Base-by-base conservation (phyloP, 805 yeast genomes). In the Candida sithepensis region DNA sequence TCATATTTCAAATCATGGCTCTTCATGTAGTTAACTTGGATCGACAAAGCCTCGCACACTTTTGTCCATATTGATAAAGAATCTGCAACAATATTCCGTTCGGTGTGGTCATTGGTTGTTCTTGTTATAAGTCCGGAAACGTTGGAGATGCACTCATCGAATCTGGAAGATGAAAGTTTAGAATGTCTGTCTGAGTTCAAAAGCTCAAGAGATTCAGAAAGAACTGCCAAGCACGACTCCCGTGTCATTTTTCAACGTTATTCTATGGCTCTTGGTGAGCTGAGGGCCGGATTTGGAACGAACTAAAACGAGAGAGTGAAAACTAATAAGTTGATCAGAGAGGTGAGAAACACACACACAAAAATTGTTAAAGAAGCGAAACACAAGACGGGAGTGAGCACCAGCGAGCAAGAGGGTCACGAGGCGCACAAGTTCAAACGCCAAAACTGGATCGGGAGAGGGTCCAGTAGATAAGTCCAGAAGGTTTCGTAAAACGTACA, bases 61-160 rank as follows among this genome's bases (percentile, higher is more conserved):
- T 55, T 55, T 8, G 58, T 26, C 60, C 62, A 58, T 8, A 59
- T 50, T 5, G 60, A 54, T 3, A 56, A 44, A 4, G 58, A 55
- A 24, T 47, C 49, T 23, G 57, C 53, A 12, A 59, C 42, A n/a
- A 50, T 40, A 12, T 51, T 22, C 16, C 61, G 42, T 30, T 56
- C 54, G 1, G 22, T 33, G 7, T 51, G 41, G 18, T 45, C 53
- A 28, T 50, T 44, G 4, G 57, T 42, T 16, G 57, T 57, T 21
- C 45, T 42, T 1, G 40, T 33, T 13, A 57, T 45, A 19, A 57
- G 40, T 10, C 22, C 33, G 12, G 56, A 47, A 4, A 55, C 38
- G n/a, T 41, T 32, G 7, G 53, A 30, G 2, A 57, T 46, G 43
- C 52, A 46, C 20, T 55, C 59, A 3, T 46, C 19, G 24, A 44